Evolutionary conservation across 768 basidiomycete genomes (phyloP), one percentile per base, ranked within the genome.

Genomic region (Lentinula boryana): DNA sequence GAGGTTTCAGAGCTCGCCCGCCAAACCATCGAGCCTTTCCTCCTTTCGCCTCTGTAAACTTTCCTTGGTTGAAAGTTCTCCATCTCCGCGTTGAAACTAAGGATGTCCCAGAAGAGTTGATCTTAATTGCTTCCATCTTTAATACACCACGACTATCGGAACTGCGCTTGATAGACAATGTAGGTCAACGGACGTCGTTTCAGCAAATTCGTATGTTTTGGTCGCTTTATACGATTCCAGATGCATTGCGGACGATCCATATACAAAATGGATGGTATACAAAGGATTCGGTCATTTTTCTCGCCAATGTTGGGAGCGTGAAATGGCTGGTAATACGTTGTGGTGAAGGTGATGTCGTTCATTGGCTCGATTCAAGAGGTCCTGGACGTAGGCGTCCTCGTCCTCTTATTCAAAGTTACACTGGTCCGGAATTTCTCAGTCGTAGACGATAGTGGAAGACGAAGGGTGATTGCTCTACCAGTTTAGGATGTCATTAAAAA

Each of bases 91-190:
- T 85, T 57, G 78, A 82, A 65, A 77, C 79, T 27, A 72, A 71
- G 32, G 83, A 87, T 66, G 83, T 88, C 48, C 85, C 86, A 41
- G 79, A 79, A 53, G 87, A 88, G 66, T 75, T 89, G 32, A 69
- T 78, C 18, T 74, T 76, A 53, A 73, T 87, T 63, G 71, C 84
- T 58, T 78, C 80, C 44, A 79, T 80, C 62, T 64, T 87, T 18
- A 75, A 72, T 16, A 72, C 78, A 6, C 86, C 84, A 23, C 69
- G 71, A 35, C 76, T 87, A 35, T 73, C 68, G 60, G 75, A 73
- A 32, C 72, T 89, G 48, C 72, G 71, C 48, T 74, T 89, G 46
- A 64, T 78, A 62, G 82, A 86, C 66, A 58, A 72, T n/a, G 66
- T 69, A 18, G 74, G 71, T 51, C 71, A 72, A 3, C 70, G 65